A percentile compares a stretch with the other conserved stretches of the same genome.
phyloP scores from a whole-genome alignment of 495 filamentous ascomycete genomes.

The Talaromyces nanjingensis region DNA sequence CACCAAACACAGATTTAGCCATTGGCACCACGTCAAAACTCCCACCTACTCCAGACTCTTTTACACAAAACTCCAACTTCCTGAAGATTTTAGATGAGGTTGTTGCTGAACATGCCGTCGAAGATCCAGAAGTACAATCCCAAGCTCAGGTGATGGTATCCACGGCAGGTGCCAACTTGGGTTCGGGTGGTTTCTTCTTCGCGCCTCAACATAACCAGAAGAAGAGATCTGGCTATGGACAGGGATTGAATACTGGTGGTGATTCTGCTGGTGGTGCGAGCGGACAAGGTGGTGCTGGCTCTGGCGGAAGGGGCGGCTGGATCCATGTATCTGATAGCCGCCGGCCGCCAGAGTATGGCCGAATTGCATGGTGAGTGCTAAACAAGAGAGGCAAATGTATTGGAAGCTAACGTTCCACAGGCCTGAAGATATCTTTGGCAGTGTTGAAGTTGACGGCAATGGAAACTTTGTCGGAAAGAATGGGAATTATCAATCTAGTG shows the following conservation, averaged over 20 bases:
- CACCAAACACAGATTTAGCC: conserved; percentile 59
- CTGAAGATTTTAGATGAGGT: conserved; percentile 69
- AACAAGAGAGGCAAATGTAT: not conserved
- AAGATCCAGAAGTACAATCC: conserved; percentile 64
- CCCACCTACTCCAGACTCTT: conserved; percentile 70
- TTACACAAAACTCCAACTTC: conserved; percentile 73
- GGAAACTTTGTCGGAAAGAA: conserved; percentile 61
- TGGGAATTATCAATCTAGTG: conserved; percentile 54
- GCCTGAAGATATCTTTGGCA: conserved; percentile 90
- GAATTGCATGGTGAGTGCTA: conserved; percentile 62
- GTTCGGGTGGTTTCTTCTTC: conserved; percentile 58
- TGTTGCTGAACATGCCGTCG: conserved; percentile 56
- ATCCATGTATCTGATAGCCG: conserved; percentile 81
- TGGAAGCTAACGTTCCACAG: conserved; percentile 14
- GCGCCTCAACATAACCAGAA: conserved; percentile 30
- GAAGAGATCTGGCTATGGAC: conserved; percentile 28
- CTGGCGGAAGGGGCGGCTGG: conserved; percentile 77
- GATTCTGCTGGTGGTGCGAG: conserved; percentile 71
- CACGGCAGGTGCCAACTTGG: conserved; percentile 63
- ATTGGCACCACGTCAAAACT: conserved; percentile 68
- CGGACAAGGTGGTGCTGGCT: conserved; percentile 74
- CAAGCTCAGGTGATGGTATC: conserved; percentile 79
- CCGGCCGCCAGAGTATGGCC: conserved; percentile 80
- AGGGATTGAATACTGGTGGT: conserved; percentile 39
- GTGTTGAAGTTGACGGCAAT: conserved; percentile 71